phyloP scores from a whole-genome alignment of 805 yeast species.

The Wickerhamomyces kurtzmanii region DNA sequence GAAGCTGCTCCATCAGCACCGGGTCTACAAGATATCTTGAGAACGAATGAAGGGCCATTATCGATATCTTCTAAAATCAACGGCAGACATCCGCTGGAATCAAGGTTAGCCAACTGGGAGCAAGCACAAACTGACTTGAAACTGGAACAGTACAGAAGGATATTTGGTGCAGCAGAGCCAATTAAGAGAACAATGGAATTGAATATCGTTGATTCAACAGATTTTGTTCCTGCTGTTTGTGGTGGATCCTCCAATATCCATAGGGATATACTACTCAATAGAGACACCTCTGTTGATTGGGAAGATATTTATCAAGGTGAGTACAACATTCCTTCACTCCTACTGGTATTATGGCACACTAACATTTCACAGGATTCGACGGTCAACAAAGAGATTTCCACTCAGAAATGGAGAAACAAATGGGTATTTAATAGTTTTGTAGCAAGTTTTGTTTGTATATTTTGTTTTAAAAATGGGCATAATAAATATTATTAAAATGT shows the following conservation, averaged over 20 bases:
- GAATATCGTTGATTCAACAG: conserved; percentile 57
- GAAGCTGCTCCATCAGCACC: conserved; percentile 53
- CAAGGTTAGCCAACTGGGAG: conserved; percentile 74
- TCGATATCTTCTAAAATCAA: conserved; percentile 49
- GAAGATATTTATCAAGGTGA: conserved; percentile 73
- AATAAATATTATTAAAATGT: no score
- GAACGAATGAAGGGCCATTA: conserved; percentile 53
- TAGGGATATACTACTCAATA: conserved; percentile 68
- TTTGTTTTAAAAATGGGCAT: no score
- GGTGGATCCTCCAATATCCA: conserved; percentile 58
- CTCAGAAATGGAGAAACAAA: conserved; percentile 56
- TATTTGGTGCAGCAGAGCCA: conserved; percentile 92
- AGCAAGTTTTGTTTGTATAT: no score
- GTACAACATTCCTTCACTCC: conserved; percentile 4
- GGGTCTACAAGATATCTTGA: conserved; percentile 58
- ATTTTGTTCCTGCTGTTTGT: conserved; percentile 53
- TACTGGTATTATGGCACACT: conserved; percentile 2
- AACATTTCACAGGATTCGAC: conserved; percentile 25
- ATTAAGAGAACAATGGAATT: conserved; percentile 87
- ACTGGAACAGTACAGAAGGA: conserved; percentile 69
- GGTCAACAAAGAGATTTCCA: conserved; percentile 47
- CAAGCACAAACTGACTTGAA: conserved; percentile 57
- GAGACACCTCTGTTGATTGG: conserved; percentile 80
- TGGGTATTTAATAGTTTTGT: conserved; percentile 37
- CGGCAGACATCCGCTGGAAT: conserved; percentile 80